Conservation (phyloP, 1,139 yeast genomes). For the Magnusiomyces magnusii region DNA sequence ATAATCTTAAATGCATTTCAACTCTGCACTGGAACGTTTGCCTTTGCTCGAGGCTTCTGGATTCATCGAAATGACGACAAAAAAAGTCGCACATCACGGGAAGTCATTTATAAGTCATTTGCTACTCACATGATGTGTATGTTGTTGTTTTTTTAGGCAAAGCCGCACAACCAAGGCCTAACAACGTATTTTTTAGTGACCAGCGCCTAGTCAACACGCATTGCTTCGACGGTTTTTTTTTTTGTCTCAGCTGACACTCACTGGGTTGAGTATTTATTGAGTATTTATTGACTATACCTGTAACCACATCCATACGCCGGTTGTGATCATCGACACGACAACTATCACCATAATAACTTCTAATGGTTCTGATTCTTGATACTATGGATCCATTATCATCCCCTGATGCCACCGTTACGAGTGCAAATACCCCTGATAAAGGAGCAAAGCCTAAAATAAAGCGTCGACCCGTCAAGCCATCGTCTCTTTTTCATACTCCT, state of each 20-base stretch:
- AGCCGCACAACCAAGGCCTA: not conserved
- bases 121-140: not conserved
- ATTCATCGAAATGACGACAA: not conserved
- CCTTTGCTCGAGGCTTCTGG: not conserved
- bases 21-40: no score
- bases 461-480: not conserved
- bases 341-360: not conserved
- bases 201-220: not conserved
- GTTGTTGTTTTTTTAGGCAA: not conserved
- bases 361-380: not conserved
- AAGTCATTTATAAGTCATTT: not conserved
- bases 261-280: no score
- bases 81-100: no score
- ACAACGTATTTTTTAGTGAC: not conserved
- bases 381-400: not conserved
- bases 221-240: not conserved
- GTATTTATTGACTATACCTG: no score
- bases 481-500: constrained; percentile 19
- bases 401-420: not conserved
- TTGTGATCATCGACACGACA: no score
- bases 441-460: not conserved
- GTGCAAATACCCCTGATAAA: not conserved
- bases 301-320: not conserved
- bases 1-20: not conserved
- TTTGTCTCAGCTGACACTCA: no score